A percentile compares a stretch with the other conserved stretches of the same genome.
phyloP scores from a whole-genome alignment of 306 rosid species.

The Casuarina glauca region DNA sequence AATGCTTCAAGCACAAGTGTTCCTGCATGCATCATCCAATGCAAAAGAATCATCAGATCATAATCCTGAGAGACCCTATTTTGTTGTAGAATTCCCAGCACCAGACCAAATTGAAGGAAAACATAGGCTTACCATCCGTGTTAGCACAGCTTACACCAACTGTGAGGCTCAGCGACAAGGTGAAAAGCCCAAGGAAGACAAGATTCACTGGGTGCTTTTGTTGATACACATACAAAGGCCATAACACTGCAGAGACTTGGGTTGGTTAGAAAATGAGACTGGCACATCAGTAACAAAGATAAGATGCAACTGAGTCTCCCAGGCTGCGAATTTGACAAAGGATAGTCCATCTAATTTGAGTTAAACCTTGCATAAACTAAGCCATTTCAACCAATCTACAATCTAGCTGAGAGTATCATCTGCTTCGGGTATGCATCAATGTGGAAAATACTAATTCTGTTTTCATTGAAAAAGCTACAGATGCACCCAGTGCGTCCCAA shows the following conservation, averaged over 20 bases:
- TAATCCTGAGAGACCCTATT: not conserved
- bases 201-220: slow-evolving; percentile 87
- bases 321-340: not conserved
- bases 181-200: slow-evolving; percentile 83
- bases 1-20: slow-evolving; percentile 92
- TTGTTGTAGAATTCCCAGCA: not conserved
- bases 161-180: slow-evolving; percentile 71
- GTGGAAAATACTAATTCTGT: not conserved
- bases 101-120: not conserved
- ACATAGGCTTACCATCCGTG: slow-evolving; percentile 58
- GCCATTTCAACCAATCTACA: slow-evolving; percentile 1
- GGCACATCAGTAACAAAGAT: not conserved
- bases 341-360: not conserved
- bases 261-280: not conserved
- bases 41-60: slow-evolving; percentile 6
- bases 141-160: slow-evolving; percentile 84
- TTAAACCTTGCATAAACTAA: not conserved
- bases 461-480: not conserved
- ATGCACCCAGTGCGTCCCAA: not conserved
- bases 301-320: not conserved
- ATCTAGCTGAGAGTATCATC: not conserved
- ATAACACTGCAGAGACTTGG: slow-evolving; percentile 57
- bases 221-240: slow-evolving; percentile 80
- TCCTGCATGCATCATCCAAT: slow-evolving; percentile 55
- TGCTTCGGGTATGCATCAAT: not conserved